Conservation (phyloP, 495 filamentous ascomycete genomes). For the Aspergillus ostianus region DNA sequence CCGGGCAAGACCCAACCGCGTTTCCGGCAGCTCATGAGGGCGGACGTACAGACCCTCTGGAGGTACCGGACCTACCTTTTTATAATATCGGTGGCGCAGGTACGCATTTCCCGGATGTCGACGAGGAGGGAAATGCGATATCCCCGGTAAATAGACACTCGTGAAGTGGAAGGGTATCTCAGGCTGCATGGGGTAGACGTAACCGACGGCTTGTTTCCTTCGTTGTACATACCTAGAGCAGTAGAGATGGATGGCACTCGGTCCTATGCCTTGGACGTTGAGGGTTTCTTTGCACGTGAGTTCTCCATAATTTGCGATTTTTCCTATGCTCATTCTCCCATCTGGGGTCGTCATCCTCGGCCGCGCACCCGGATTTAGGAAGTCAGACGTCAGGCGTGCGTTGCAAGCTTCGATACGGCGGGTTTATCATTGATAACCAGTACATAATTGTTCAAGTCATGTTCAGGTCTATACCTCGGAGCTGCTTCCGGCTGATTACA, state of each 20-base stretch:
- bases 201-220: conserved; percentile 16
- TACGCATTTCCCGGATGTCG: conserved; percentile 44
- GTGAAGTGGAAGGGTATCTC: conserved; percentile 61
- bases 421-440: not conserved
- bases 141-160: conserved; percentile 48
- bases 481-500: conserved; percentile 2
- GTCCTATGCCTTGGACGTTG: conserved; percentile 7
- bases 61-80: conserved; percentile 58
- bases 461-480: not conserved
- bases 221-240: not conserved
- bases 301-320: not conserved
- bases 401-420: conserved; percentile 5
- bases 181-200: conserved; percentile 22
- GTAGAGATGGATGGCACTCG: not conserved
- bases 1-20: conserved; percentile 45
- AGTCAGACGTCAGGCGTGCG: conserved; percentile 8
- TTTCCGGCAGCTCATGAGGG: conserved; percentile 34
- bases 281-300: conserved; percentile 15
- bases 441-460: not conserved
- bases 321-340: conserved; percentile 2
- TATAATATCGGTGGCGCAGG: conserved; percentile 67
- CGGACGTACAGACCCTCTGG: conserved; percentile 38
- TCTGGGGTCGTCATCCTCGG: conserved; percentile 13
- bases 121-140: conserved; percentile 15
- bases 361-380: conserved; percentile 15